Evolutionary conservation across 257 asterid genomes (phyloP), one percentile per base, ranked within the genome.

Genomic region (Petunia axillaris): DNA sequence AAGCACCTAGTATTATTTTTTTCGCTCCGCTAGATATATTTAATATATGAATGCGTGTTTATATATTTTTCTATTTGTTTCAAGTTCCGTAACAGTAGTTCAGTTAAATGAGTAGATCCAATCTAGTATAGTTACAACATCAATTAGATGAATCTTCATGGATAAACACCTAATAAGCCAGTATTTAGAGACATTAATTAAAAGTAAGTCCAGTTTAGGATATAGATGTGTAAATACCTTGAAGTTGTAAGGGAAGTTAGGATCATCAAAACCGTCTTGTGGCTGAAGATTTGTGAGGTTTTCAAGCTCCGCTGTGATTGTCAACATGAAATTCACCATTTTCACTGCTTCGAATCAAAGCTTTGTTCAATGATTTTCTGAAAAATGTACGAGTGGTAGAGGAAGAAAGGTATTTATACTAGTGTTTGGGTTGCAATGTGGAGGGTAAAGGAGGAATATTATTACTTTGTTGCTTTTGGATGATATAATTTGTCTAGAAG

Each of bases 201-300:
- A 35, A 10, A 48, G 5, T 48, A 3, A 70, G 6, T 36, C 2
- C 35, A 43, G 44, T 10, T 35, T 35, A 48, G 52, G 53, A 25
- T 25, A 25, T 25, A 25, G 25, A 25, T 25, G 25, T 25, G 25
- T 4, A 54, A 16, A 64, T 50, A 91, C 98, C 94, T 94, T 92
- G 87, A 91, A 86, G 89, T 85, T 82, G 89, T 83, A 94, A 52
- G 89, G 64, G 92, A 90, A 87, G 90, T 84, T 87, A 74, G 92
- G 90, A 81, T 94, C 94, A 78, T 89, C 89, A 68, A 92, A 89
- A 36, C 98, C 98, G 75, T 85, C 98, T 59, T 89, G 91, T 70
- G 97, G 98, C 89, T 90, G 97, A 82, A 94, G 91, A 60, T 87
- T 81, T 52, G 95, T 88, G 80, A 94, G 89, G 80, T 89, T 94